These are phyloP conservation scores for Taxillus chinensis DNA, from an alignment of 164 flowering plant species.

Conservation along the genomic window DNA sequence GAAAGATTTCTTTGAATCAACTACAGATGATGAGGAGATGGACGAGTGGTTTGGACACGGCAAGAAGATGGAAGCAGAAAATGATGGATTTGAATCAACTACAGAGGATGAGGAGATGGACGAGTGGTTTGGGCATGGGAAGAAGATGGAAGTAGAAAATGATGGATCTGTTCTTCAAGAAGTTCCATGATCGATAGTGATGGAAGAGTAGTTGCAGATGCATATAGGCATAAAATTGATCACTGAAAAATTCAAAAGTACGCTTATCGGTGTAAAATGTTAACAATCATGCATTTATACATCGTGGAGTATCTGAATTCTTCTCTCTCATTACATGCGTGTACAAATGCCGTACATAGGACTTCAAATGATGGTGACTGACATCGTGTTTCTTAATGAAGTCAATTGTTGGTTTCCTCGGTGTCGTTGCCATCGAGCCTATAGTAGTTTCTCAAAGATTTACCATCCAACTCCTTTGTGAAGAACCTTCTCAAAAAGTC, in stretches of 20 bases:
- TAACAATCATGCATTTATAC: too few relatives aligned
- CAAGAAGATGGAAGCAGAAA: constrained; percentile 9
- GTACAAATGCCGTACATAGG: too few relatives aligned
- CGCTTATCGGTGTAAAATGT: too few relatives aligned
- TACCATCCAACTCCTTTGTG: constrained; percentile 30
- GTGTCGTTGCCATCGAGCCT: constrained; percentile 10
- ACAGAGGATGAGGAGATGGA: constrained; percentile 4
- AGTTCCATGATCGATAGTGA: too few relatives aligned
- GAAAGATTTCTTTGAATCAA: constrained; percentile 13
- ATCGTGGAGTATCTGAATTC: too few relatives aligned
- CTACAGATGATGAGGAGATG: neutral
- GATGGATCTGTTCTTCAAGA: neutral
- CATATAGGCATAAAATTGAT: too few relatives aligned
- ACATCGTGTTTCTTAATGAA: too few relatives aligned
- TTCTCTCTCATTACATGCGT: too few relatives aligned
- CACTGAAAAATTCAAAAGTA: too few relatives aligned
- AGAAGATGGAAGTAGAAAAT: constrained; percentile 6
- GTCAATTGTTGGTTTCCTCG: too few relatives aligned
- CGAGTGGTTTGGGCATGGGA: constrained; percentile 53
- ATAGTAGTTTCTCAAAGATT: constrained; percentile 22
- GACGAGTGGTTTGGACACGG: constrained; percentile 56
- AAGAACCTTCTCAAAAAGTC: constrained; percentile 28
- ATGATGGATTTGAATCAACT: constrained; percentile 9
- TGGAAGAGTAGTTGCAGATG: too few relatives aligned
- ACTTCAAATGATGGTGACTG: too few relatives aligned